Evolutionary conservation across 2,329 filamentous ascomycete genomes (phyloP).

Genomic region (Laburnicola sp.): DNA sequence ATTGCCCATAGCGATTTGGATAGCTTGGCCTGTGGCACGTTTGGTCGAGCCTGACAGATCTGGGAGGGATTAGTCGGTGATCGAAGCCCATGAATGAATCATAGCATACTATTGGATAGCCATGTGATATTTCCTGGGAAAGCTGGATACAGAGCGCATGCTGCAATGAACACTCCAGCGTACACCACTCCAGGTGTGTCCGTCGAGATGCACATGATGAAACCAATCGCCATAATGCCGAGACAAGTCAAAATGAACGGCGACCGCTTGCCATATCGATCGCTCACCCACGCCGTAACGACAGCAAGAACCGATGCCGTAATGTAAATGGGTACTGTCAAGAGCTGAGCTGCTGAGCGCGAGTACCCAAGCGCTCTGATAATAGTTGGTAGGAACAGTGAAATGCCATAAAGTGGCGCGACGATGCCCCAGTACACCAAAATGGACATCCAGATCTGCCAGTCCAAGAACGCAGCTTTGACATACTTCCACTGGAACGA

Average conservation of each 20-base stretch:
- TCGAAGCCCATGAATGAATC: background rate
- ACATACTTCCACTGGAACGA: slow-evolving; percentile 64
- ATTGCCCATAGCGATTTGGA: slow-evolving; percentile 56
- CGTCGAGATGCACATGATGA: slow-evolving; percentile 44
- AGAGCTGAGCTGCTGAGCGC: slow-evolving; percentile 46
- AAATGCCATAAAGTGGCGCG: slow-evolving; percentile 45
- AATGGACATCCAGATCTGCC: slow-evolving; percentile 56
- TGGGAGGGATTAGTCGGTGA: slow-evolving; percentile 37
- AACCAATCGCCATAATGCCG: slow-evolving; percentile 41
- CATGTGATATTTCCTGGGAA: slow-evolving; percentile 51
- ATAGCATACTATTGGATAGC: slow-evolving; percentile 55
- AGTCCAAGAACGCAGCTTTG: slow-evolving; percentile 51
- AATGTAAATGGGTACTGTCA: slow-evolving; percentile 51
- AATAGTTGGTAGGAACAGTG: slow-evolving; percentile 53
- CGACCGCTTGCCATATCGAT: slow-evolving; percentile 37
- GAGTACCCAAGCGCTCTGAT: slow-evolving; percentile 48
- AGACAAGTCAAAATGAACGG: slow-evolving; percentile 41
- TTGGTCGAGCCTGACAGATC: slow-evolving; percentile 59
- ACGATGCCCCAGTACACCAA: slow-evolving; percentile 64
- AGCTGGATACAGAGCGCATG: slow-evolving; percentile 43
- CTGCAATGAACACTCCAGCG: slow-evolving; percentile 44
- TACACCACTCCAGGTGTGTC: slow-evolving; percentile 41
- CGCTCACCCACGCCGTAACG: slow-evolving; percentile 36
- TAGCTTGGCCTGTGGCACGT: slow-evolving; percentile 52
- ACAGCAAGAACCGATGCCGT: slow-evolving; percentile 42